Evolutionary conservation across 148 eudicot genomes (phyloP).

Genomic region (Selenicereus undatus): DNA sequence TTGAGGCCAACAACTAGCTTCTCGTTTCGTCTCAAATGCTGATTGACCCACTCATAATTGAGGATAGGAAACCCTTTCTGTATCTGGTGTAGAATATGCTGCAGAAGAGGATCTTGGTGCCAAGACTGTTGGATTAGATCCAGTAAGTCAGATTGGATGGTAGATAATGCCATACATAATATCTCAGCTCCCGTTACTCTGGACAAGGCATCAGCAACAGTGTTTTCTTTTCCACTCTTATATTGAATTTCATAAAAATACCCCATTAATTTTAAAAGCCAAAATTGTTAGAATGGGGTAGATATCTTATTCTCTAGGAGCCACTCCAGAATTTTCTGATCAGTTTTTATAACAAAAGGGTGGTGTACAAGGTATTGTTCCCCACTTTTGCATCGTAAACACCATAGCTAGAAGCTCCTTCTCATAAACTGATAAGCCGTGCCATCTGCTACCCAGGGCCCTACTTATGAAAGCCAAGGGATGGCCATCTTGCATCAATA

Average conservation of each 20-base stretch:
- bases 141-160: too few species aligned
- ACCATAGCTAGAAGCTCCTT: constrained; percentile 2
- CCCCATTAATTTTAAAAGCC: neutral
- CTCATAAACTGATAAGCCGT: too few species aligned
- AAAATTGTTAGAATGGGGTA: too few species aligned
- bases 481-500: neutral
- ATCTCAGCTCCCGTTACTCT: neutral
- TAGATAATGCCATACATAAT: rapidly evolving
- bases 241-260: neutral
- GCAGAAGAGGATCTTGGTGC: too few species aligned
- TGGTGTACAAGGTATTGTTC: neutral
- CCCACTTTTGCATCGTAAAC: neutral
- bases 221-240: neutral
- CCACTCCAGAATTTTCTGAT: neutral
- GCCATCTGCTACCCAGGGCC: neutral
- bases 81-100: too few species aligned
- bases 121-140: neutral
- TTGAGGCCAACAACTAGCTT: neutral
- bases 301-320: neutral
- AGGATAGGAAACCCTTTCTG: too few species aligned
- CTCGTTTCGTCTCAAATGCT: neutral
- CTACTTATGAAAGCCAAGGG: neutral
- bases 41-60: neutral
- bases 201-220: neutral
- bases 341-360: too few species aligned